A percentile compares a stretch with the other conserved stretches of the same genome.
phyloP scores from a whole-genome alignment of 1,139 yeast genomes.

The Wickerhamomyces sp. region DNA sequence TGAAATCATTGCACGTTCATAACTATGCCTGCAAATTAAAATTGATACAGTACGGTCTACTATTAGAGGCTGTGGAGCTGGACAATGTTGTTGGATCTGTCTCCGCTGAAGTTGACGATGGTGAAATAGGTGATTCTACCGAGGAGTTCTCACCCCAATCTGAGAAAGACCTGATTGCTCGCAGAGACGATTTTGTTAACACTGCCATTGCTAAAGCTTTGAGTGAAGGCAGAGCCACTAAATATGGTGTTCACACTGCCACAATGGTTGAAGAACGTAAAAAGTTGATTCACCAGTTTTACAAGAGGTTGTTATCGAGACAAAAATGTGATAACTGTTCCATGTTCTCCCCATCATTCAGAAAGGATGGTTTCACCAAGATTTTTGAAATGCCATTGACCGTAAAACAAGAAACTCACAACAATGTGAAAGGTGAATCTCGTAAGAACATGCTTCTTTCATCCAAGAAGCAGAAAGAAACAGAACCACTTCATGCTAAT shows the following conservation, averaged over 20 bases:
- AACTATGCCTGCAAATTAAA: constrained; percentile 71
- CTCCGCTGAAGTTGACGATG: constrained; percentile 32
- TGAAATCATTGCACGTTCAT: constrained; percentile 65
- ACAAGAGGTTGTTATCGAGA: constrained; percentile 65
- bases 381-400: constrained; percentile 82
- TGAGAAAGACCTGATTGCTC: constrained; percentile 41
- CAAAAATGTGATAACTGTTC: constrained; percentile 94
- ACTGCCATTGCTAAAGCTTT: constrained; percentile 69
- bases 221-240: constrained; percentile 66
- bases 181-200: constrained; percentile 69
- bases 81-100: constrained; percentile 61
- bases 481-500: constrained; percentile 24
- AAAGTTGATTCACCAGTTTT: constrained; percentile 65
- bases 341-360: constrained; percentile 87
- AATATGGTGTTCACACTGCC: constrained; percentile 70
- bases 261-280: constrained; percentile 87
- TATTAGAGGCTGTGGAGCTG: constrained; percentile 69
- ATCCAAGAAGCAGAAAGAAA: constrained; percentile 23
- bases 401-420: constrained; percentile 76
- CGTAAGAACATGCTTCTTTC: constrained; percentile 67
- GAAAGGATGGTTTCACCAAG: constrained; percentile 93
- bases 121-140: constrained; percentile 32
- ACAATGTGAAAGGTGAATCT: constrained; percentile 72
- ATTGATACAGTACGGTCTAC: constrained; percentile 82
- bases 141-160: constrained; percentile 25